These are phyloP conservation scores for Penicillium bovifimosum DNA, from an alignment of 495 filamentous ascomycete species.

Conservation along the genomic window DNA sequence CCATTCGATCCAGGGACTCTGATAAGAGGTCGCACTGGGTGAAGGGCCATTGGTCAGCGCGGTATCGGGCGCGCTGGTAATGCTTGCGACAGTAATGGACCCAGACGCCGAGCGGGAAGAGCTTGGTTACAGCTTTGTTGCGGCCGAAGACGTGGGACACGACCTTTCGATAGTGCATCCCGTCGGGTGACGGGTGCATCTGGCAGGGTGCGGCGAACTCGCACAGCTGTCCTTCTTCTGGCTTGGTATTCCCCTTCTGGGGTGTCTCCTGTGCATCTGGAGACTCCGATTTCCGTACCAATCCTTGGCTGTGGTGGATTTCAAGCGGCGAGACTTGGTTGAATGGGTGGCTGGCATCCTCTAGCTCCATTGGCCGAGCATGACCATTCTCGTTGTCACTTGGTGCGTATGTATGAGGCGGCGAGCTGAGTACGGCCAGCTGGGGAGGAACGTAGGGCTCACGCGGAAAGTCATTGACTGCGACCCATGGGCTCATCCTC, in stretches of 20 bases:
- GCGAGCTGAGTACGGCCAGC: too few species aligned
- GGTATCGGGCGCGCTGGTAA: conserved; percentile 72
- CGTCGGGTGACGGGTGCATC: conserved; percentile 15
- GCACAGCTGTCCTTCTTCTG: background rate
- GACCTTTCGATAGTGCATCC: conserved; percentile 53
- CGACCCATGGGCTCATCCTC: background rate
- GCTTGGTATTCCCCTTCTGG: background rate
- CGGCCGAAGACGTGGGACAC: conserved; percentile 85
- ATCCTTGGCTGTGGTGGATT: background rate
- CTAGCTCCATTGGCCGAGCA: too few species aligned
- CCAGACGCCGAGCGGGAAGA: conserved; percentile 62
- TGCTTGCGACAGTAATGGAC: conserved; percentile 74
- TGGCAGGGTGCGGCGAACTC: conserved; percentile 19
- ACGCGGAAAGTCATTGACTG: background rate
- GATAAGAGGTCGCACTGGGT: conserved; percentile 56
- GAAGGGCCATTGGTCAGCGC: conserved; percentile 53
- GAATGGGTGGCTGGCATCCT: too few species aligned
- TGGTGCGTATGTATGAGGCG: too few species aligned
- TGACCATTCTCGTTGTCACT: too few species aligned
- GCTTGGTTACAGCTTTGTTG: conserved; percentile 70
- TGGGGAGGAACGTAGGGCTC: too few species aligned
- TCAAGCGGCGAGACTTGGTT: too few species aligned
- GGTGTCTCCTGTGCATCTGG: background rate
- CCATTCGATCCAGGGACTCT: conserved; percentile 51
- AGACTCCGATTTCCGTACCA: background rate